Base-by-base conservation (phyloP, 2,329 filamentous ascomycete genomes). In the Botryotinia globosa region DNA sequence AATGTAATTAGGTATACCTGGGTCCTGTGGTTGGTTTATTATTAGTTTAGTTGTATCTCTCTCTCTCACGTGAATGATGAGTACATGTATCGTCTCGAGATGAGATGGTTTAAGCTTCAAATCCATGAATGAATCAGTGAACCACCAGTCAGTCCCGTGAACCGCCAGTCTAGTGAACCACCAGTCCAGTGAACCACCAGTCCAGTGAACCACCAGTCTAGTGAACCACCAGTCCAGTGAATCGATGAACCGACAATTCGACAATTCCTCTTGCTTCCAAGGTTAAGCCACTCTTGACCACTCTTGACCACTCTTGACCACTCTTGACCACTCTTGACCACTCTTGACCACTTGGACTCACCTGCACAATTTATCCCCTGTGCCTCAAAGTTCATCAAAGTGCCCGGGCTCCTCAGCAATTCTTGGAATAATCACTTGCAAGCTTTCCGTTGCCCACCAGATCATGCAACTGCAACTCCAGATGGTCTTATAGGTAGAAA, bases 401-500 rank as follows among this genome's bases (percentile, higher is more conserved):
- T 39, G 32, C n/a, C n/a, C n/a, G n/a, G n/a, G n/a, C 44, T 29
- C 48, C 48, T 54, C 48, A 54, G 45, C 18, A 68, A 69, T 44
- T 42, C 39, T 54, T 42, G 9, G 51, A 56, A 56, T 18, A 34
- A 54, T 54, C 42, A 37, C 42, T 44, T 22, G 54, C 29, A 63
- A 39, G 56, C 54, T 45, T 69, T 61, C 39, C 39, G 32, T 63
- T 62, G 58, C 56, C 68, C 68, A 48, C 68, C 56, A 70, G 68
- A 61, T 70, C 68, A 70, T 70, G 68, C 68, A 70, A 67, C 22
- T n/a, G n/a, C 62, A 44, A n/a, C 22, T 42, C 25, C 62, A 37
- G n/a, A 29, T 48, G 54, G 25, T 48, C 58, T 63, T 37, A 29
- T 63, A 48, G 44, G 51, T 34, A 29, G 25, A 48, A 22, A 20